Percentiles rank a stretch among this genome's conserved stretches.
These are phyloP conservation scores for Hanseniaspora vineae DNA, from an alignment of 805 yeast species.

Conservation along the genomic window DNA sequence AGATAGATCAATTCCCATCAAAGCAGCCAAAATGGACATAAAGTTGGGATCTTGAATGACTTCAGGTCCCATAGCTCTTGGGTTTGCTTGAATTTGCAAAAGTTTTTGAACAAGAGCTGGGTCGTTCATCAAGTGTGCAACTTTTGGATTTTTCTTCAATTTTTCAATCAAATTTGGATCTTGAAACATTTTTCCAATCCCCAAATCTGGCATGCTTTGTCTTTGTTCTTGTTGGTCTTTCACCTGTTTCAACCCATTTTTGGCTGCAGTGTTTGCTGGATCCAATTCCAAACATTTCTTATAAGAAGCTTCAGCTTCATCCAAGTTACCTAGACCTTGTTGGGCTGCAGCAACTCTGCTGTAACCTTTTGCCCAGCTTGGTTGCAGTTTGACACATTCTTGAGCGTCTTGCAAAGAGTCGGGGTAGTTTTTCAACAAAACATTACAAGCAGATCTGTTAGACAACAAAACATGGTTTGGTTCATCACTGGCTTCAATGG, in stretches of 20 bases:
- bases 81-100: constrained; percentile 48
- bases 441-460: constrained; percentile 85
- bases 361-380: constrained; percentile 92
- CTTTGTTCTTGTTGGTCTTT: constrained; percentile 43
- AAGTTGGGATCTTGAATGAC: constrained; percentile 72
- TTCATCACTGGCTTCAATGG: constrained; percentile 61
- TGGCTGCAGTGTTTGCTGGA: constrained; percentile 71
- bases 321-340: constrained; percentile 71
- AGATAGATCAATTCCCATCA: constrained; percentile 70
- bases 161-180: constrained; percentile 72
- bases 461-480: constrained; percentile 92
- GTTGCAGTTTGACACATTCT: constrained; percentile 67
- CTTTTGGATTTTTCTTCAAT: constrained; percentile 72
- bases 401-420: constrained; percentile 79
- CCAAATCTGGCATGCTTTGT: constrained; percentile 50
- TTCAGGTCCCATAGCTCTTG: constrained; percentile 57
- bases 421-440: constrained; percentile 61
- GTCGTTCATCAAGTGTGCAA: constrained; percentile 77
- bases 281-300: constrained; percentile 73
- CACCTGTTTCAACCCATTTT: constrained; percentile 65
- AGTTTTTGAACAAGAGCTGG: constrained; percentile 65
- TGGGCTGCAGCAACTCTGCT: constrained; percentile 89
- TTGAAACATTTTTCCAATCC: constrained; percentile 62
- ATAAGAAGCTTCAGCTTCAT: constrained; percentile 60
- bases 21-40: constrained; percentile 76